Conservation (phyloP, 1,139 yeast species). For the Blastobotrys petasosporus region DNA sequence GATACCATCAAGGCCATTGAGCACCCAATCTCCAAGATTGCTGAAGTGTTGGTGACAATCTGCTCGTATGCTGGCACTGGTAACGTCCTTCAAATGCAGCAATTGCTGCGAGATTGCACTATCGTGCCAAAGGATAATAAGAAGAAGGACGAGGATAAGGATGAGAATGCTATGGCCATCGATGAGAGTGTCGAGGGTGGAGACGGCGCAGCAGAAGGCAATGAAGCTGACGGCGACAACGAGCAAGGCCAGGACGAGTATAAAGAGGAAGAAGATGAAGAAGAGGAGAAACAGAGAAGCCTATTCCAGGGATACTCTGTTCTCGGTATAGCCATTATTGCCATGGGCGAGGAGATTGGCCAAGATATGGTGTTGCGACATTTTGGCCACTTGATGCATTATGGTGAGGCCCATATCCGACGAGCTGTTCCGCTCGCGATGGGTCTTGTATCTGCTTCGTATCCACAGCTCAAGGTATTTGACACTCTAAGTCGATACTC, state of each 20-base stretch:
- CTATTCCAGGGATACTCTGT: conserved; percentile 86
- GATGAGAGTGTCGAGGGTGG: conserved; percentile 19
- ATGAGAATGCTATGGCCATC: conserved; percentile 25
- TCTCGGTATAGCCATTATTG: conserved; percentile 86
- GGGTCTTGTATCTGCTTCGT: conserved; percentile 89
- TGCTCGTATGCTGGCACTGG: conserved; percentile 99
- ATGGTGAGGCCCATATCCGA: conserved; percentile 86
- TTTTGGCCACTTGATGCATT: conserved; percentile 95
- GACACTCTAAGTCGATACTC: conserved; percentile 95
- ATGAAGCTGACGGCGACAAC: conserved; percentile 13
- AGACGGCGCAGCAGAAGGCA: conserved; percentile 22
- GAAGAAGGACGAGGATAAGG: conserved; percentile 37
- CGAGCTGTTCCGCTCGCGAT: conserved; percentile 96
- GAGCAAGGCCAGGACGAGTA: conserved; percentile 21
- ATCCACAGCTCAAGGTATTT: conserved; percentile 95
- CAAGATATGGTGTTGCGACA: conserved; percentile 97
- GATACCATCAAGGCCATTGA: conserved; percentile 95
- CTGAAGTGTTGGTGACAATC: conserved; percentile 83
- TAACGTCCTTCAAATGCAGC: conserved; percentile 90
- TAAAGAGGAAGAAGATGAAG: conserved; percentile 24
- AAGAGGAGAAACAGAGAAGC: conserved; percentile 47
- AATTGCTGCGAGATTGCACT: conserved; percentile 81
- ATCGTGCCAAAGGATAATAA: conserved; percentile 41
- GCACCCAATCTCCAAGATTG: conserved; percentile 85
- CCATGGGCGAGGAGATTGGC: conserved; percentile 98